A percentile compares a stretch with the other conserved stretches of the same genome.
Evolutionary conservation across 495 filamentous ascomycete species (phyloP).

Genomic region (Hyaloscypha finlandica): DNA sequence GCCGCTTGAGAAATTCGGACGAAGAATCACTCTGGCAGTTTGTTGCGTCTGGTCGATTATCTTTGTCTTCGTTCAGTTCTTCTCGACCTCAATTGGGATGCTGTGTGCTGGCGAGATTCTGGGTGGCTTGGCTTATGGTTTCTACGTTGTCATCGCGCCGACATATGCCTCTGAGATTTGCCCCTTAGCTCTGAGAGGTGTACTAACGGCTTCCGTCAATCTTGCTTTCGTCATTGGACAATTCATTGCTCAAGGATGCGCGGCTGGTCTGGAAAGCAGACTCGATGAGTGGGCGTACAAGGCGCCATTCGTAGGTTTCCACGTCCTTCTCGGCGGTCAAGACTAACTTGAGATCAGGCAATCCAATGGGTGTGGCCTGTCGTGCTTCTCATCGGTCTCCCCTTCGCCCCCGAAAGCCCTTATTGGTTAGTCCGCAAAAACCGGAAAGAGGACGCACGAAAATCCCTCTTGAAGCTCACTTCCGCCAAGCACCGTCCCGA

Average conservation of each 20-base stretch:
- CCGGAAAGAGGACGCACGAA: slow-evolving; percentile 66
- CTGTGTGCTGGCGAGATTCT: slow-evolving; percentile 68
- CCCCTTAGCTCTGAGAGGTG: slow-evolving; percentile 26
- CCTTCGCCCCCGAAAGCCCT: slow-evolving; percentile 49
- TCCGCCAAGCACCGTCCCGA: slow-evolving; percentile 49
- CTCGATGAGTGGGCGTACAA: slow-evolving; percentile 55
- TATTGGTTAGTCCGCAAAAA: slow-evolving; percentile 75
- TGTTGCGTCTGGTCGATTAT: slow-evolving; percentile 42
- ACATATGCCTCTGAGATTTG: slow-evolving; percentile 43
- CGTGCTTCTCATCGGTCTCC: slow-evolving; percentile 41
- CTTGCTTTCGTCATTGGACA: slow-evolving; percentile 71
- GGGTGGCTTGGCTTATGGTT: slow-evolving; percentile 75
- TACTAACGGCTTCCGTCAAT: slow-evolving; percentile 42
- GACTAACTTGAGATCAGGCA: slow-evolving; percentile 32
- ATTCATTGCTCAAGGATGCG: slow-evolving; percentile 66
- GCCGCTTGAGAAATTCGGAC: slow-evolving; percentile 46
- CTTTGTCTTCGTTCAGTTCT: slow-evolving; percentile 60
- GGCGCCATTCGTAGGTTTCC: slow-evolving; percentile 46
- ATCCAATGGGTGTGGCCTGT: slow-evolving; percentile 50
- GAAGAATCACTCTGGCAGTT: slow-evolving; percentile 35
- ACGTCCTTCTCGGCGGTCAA: not conserved
- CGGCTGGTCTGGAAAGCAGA: slow-evolving; percentile 35
- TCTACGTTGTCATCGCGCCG: slow-evolving; percentile 54
- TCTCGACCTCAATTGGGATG: slow-evolving; percentile 58
- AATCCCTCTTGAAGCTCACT: slow-evolving; percentile 63